Evolutionary conservation across 305 asterid genomes (phyloP), one percentile per base, ranked within the genome.

Genomic region (Euphrasia arctica): DNA sequence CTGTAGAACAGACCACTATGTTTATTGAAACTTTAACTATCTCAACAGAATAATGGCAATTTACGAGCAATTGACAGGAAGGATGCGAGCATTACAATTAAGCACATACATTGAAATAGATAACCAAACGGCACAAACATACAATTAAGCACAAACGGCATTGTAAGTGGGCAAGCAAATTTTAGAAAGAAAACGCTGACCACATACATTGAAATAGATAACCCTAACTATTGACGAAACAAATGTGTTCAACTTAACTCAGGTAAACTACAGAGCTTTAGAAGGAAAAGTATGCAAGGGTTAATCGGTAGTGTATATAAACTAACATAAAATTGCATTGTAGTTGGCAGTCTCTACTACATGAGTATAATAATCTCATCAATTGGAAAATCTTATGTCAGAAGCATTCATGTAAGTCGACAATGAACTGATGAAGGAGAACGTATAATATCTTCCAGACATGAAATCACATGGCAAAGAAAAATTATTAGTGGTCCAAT

Each of bases 1-100:
- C 77, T 60, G 68, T 60, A 47, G 60, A 58, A 60, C 65, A 57
- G 48, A 64, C 79, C 68, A 67, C 83, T 60, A 47, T 68, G 68
- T 43, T 66, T 15, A 43, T 59, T 48, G 62, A 36, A 60, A 58
- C 50, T 28, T 43, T 28, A 65, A 36, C 57, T 2, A 59, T 55
- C 10, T 59, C 58, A 54, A 63, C 10, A 36, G 51, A 27, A 56
- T n/a, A 11, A 47, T 39, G 3, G 56, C 58, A 58, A 50, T 32
- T 58, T 49, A 49, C 13, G 36, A 36, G 9, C 3, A 50, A 8
- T 32, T n/a, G 29, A 60, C 31, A 9, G 58, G 60, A 59, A 47
- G 45, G 45, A 31, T 43, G 14, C 8, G 39, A 27, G 10, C 22
- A 39, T 49, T 8, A 62, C n/a, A 5, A 32, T 39, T 39, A 39